Base-by-base conservation (phyloP, 768 basidiomycete species). In the Kwoniella sp. region DNA sequence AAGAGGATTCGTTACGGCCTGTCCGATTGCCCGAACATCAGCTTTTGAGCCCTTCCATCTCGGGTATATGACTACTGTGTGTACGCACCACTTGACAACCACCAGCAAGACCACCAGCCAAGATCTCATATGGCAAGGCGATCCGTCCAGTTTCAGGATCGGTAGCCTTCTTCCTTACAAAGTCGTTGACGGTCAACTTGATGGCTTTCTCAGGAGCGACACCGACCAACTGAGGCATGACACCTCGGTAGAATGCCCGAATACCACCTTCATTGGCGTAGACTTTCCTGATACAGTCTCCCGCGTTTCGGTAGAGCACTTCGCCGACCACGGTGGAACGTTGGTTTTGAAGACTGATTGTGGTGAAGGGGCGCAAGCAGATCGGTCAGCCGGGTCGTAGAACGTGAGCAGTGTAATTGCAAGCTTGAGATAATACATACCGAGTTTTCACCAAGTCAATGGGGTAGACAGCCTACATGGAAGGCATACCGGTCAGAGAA, bases 101-200 rank as follows among this genome's bases (percentile, higher is more conserved):
- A 77, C 96, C 96, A 40, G 96, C 96, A 37, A 85, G 83, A 71
- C 90, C 96, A 82, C 96, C 96, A 33, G 95, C 95, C 5, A 90
- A 63, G 19, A 98, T 70, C 81, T 99, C 96, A 90, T 91, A 93
- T n/a, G 73, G 71, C n/a, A 96, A 76, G 62, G 88, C 86, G 79
- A 99, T 99, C 58, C 92, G 86, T 13, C 96, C 96, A 10, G 96
- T 99, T 80, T 95, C 92, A 24, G 93, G 91, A 80, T 99, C 93
- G 81, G 87, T 95, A 10, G 88, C 87, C 55, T 86, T 85, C 25
- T 86, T 83, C 33, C 96, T 88, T 24, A 99, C 84, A 57, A 94
- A 82, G 76, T 95, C 95, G 82, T 97, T 98, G 52, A 99, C 89
- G 1, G 96, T 96, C 65, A 99, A 82, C 79, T 99, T 99, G 81